These are phyloP conservation scores for Comarum palustre DNA, from an alignment of 306 rosid species.

Conservation along the genomic window DNA sequence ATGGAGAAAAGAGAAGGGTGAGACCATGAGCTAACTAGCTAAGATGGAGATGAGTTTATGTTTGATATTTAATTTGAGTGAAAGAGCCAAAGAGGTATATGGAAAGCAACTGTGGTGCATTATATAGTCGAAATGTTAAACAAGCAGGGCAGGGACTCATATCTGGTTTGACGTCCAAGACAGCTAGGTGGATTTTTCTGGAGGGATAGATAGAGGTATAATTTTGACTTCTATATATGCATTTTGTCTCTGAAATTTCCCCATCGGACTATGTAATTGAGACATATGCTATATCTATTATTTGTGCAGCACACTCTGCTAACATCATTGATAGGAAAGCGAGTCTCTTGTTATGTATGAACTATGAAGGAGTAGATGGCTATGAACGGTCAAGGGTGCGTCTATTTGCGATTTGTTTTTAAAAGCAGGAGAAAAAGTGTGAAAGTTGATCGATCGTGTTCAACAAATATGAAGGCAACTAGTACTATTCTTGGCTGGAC, in stretches of 20 bases:
- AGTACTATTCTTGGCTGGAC: no score
- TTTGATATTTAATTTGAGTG: neutral
- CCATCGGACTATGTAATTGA: neutral
- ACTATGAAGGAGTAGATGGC: neutral
- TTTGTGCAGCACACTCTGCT: neutral
- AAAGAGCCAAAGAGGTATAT: neutral
- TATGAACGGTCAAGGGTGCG: neutral
- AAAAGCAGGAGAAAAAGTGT: neutral
- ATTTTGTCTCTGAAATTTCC: neutral
- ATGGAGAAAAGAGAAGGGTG: neutral
- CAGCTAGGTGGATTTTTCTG: neutral
- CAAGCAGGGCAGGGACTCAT: neutral
- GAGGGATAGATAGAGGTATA: neutral
- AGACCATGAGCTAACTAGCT: neutral
- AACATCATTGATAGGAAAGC: neutral
- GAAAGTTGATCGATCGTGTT: neutral
- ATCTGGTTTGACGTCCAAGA: neutral
- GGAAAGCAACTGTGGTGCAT: neutral
- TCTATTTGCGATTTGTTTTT: neutral
- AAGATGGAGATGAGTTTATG: neutral
- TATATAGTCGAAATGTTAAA: neutral
- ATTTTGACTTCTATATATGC: neutral
- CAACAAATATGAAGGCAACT: neutral
- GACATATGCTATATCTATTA: neutral
- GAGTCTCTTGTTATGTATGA: neutral